These are phyloP conservation scores for Apiospora marii DNA, from an alignment of 2,329 filamentous ascomycete genomes.

Conservation along the genomic window DNA sequence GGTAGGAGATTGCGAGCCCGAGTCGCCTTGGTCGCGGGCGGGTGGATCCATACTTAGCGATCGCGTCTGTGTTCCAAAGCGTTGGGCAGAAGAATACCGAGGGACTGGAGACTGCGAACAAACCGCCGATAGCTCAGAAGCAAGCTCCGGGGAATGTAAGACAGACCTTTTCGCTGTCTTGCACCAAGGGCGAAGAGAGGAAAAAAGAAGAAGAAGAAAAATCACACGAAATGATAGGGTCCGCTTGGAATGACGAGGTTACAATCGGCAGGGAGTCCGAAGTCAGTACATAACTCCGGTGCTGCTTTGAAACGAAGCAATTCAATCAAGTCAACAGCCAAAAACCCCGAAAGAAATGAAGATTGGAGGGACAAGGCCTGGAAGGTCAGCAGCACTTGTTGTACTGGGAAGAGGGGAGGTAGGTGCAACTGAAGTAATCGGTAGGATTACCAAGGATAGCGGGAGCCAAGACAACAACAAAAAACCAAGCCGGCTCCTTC, in stretches of 20 bases:
- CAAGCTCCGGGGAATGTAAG: slow-evolving; percentile 12
- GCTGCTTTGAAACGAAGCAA: background rate
- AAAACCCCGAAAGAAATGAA: background rate
- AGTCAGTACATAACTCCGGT: background rate
- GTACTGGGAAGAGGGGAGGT: background rate
- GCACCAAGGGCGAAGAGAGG: background rate
- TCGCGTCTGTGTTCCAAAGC: slow-evolving; percentile 21
- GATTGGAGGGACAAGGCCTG: background rate
- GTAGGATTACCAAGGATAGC: background rate
- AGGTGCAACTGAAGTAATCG: background rate
- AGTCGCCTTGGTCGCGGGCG: slow-evolving; percentile 47
- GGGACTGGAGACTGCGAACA: background rate
- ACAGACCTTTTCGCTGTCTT: slow-evolving; percentile 17
- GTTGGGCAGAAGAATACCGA: background rate
- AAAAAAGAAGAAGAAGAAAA: background rate
- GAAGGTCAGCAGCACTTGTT: background rate
- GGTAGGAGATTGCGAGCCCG: slow-evolving; percentile 54
- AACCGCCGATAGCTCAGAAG: slow-evolving; percentile 2
- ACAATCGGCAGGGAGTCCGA: background rate
- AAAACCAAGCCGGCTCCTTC: slow-evolving; percentile 9
- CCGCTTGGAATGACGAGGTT: slow-evolving; percentile 1
- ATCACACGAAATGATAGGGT: background rate
- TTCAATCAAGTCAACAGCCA: background rate
- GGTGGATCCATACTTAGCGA: slow-evolving; percentile 53
- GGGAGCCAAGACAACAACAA: slow-evolving; percentile 2